phyloP scores from a whole-genome alignment of 768 basidiomycete species.

The Arthromyces matolae region DNA sequence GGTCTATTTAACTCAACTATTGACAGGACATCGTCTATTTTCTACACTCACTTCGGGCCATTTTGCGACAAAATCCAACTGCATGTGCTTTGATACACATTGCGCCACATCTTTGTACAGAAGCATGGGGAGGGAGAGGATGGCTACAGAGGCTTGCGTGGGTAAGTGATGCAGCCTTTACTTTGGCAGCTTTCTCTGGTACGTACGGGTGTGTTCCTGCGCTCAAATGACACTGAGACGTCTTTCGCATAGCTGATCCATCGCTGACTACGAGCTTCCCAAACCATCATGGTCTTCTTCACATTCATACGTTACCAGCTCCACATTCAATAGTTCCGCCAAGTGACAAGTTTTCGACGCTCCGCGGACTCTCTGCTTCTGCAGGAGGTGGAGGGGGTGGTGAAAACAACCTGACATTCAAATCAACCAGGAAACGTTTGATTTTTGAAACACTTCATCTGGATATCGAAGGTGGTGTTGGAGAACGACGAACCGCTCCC shows the following conservation, averaged over 20 bases:
- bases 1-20: neutral
- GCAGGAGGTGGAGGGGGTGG: conserved; percentile 60
- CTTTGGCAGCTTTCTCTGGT: conserved; percentile 79
- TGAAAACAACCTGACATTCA: conserved; percentile 96
- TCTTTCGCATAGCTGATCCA: conserved; percentile 61
- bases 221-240: neutral
- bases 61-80: conserved; percentile 54
- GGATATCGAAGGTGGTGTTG: conserved; percentile 80
- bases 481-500: conserved; percentile 66
- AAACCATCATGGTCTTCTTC: conserved; percentile 81
- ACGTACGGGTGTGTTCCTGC: conserved; percentile 1
- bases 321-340: conserved; percentile 71
- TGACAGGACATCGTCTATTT: conserved; percentile 67
- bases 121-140: conserved; percentile 56
- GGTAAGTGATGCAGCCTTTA: conserved; percentile 73
- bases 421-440: conserved; percentile 82
- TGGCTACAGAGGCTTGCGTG: conserved; percentile 81
- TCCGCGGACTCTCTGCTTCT: conserved; percentile 73
- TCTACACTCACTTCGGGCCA: conserved; percentile 59
- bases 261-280: conserved; percentile 71
- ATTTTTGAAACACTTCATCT: conserved; percentile 91
- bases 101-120: conserved; percentile 57
- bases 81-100: conserved; percentile 69
- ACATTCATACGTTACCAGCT: conserved; percentile 72
- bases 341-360: conserved; percentile 76